Evolutionary conservation across 2,329 filamentous ascomycete genomes (phyloP).

Genomic region (Zopfia rhizophila): DNA sequence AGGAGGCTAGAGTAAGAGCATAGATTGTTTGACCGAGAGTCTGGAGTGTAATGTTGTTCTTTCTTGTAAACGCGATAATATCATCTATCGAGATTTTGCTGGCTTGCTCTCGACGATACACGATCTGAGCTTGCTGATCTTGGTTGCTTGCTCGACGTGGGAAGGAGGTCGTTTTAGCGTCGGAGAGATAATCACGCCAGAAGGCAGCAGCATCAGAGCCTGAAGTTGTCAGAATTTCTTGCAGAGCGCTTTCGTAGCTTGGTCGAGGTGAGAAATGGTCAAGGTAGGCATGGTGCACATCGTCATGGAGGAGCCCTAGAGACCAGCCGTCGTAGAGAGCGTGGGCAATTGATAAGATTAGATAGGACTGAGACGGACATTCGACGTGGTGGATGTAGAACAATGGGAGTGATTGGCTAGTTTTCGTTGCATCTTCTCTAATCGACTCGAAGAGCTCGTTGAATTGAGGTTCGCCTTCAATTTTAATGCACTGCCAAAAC

Average conservation of each 20-base stretch:
- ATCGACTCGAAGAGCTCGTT: conserved; percentile 42
- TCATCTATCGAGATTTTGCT: conserved; percentile 56
- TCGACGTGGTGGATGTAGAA: conserved; percentile 53
- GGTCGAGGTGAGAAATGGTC: conserved; percentile 56
- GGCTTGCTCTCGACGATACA: conserved; percentile 58
- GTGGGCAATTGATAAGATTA: conserved; percentile 81
- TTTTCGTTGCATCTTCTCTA: conserved; percentile 44
- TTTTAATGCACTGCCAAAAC: conserved; percentile 45
- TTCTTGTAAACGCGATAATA: conserved; percentile 71
- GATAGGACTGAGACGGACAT: conserved; percentile 48
- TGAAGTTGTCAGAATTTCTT: conserved; percentile 61
- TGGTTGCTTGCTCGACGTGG: conserved; percentile 30
- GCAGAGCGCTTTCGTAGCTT: conserved; percentile 65
- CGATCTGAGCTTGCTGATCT: conserved; percentile 19
- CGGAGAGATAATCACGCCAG: conserved; percentile 76
- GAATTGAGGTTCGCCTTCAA: conserved; percentile 39
- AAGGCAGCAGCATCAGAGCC: conserved; percentile 66
- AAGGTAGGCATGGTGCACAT: conserved; percentile 74
- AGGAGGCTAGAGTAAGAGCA: conserved; percentile 74
- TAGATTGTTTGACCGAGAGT: conserved; percentile 80
- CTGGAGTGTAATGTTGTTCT: conserved; percentile 76
- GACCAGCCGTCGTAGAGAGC: conserved; percentile 93
- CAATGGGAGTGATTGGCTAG: conserved; percentile 25
- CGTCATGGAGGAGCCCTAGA: conserved; percentile 75
- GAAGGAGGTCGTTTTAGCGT: conserved; percentile 56